These are phyloP conservation scores for Trichoderma breve DNA, from an alignment of 2,329 filamentous ascomycete genomes.

Conservation along the genomic window DNA sequence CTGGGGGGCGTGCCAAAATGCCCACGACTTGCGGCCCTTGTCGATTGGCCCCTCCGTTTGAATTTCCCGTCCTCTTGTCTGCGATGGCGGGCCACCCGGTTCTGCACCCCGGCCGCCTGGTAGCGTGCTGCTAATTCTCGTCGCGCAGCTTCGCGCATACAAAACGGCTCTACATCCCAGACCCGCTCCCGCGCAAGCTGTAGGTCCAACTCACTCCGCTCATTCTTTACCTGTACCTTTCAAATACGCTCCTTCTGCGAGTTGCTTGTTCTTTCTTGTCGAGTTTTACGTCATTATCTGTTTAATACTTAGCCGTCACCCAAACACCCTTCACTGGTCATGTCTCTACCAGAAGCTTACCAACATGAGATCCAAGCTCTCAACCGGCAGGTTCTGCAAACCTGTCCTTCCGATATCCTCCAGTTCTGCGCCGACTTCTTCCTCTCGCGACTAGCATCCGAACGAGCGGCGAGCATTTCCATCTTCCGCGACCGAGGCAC, in stretches of 20 bases:
- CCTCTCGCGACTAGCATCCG: slow-evolving; percentile 61
- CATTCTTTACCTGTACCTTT: slow-evolving; percentile 8
- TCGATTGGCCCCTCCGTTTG: slow-evolving; percentile 17
- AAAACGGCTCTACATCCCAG: slow-evolving; percentile 20
- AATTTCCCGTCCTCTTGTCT: slow-evolving; percentile 19
- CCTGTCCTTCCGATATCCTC: slow-evolving; percentile 61
- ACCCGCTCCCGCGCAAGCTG: slow-evolving; percentile 18
- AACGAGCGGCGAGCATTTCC: slow-evolving; percentile 45
- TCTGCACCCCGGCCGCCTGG: slow-evolving; percentile 15
- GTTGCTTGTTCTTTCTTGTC: slow-evolving; percentile 15
- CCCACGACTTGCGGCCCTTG: slow-evolving; percentile 8
- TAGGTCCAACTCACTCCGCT: slow-evolving; percentile 20
- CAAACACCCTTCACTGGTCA: slow-evolving; percentile 23
- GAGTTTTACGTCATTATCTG: slow-evolving; percentile 15
- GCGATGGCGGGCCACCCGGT: slow-evolving; percentile 19
- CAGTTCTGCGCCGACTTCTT: slow-evolving; percentile 72
- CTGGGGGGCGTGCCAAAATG: slow-evolving; percentile 19
- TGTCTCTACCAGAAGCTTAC: slow-evolving; percentile 55
- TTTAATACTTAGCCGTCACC: slow-evolving; percentile 1
- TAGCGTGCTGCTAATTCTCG: slow-evolving; percentile 20
- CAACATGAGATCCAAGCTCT: slow-evolving; percentile 62
- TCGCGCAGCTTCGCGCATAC: slow-evolving; percentile 20
- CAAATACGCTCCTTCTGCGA: slow-evolving; percentile 13
- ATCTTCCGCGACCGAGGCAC: slow-evolving; percentile 14
- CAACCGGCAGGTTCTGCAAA: slow-evolving; percentile 58